Evolutionary conservation across 1,284 basidiomycete genomes (phyloP), one percentile per base, ranked within the genome.

Genomic region (Ceratobasidium sp.): DNA sequence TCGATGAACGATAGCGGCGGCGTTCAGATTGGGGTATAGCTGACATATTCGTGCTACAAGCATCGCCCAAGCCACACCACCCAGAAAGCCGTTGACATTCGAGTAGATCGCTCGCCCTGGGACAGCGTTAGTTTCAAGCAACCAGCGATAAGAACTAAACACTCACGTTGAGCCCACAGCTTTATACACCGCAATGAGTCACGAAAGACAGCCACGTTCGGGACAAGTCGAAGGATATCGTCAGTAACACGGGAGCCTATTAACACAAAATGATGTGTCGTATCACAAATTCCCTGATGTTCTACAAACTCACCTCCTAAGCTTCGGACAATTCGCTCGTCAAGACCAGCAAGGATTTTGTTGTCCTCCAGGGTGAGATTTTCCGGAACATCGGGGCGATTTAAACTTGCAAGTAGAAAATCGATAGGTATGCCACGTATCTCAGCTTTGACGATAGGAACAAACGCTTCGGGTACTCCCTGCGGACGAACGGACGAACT

Each of bases 41-140:
- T 99, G 98, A 87, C 98, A 99, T 89, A 99, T 97, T 84, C 98
- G 93, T 66, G 98, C 98, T 13, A 98, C 97, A 67, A 99, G 90
- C 89, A 99, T 96, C 7, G 97, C 96, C 98, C 98, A 99, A 26
- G 97, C 97, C 3, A 99, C 97, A 86, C 98, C 98, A 81, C 98
- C 98, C 60, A 97, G 90, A 86, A 99, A 99, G 39, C 97, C 98
- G 83, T 97, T 96, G 20, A 99, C 96, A 86, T 99, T 99, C 3
- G 97, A 97, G 86, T 99, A 99, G 80, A 99, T 98, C 33, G 97
- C 98, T 86, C 97, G 90, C 81, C 92, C 95, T 97, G 82, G 51
- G 12, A 15, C 66, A 56, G 51, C 69, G 9, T 53, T 49, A 42
- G 42, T 44, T 40, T 3, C 23, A 42, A 20, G 15, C 18, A 63